Conservation (phyloP, 352 stramenopile genomes). For the Pythium monospermum region DNA sequence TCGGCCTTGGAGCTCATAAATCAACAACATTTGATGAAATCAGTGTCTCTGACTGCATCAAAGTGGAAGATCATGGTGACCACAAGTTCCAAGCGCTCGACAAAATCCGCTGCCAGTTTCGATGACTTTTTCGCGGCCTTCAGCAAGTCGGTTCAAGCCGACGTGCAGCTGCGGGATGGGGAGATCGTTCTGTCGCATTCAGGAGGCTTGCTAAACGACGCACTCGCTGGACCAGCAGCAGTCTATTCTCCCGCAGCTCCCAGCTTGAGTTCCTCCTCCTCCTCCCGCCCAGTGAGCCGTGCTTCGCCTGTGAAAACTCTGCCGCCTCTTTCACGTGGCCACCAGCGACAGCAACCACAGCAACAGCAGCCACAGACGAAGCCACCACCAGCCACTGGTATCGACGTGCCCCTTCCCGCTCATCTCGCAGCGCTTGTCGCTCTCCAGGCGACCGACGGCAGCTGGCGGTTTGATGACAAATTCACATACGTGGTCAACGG, state of each 20-base stretch:
- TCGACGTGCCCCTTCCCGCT: conserved; percentile 20
- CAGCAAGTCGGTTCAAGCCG: conserved; percentile 42
- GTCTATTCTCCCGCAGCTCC: not conserved
- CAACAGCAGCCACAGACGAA: not conserved
- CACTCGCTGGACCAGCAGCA: not conserved
- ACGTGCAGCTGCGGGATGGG: conserved; percentile 33
- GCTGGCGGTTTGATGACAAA: conserved; percentile 50
- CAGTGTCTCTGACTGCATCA: too few species aligned
- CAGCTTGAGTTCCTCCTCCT: not conserved
- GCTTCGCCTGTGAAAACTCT: not conserved
- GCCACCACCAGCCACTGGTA: not conserved
- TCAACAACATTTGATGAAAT: too few species aligned
- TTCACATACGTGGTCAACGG: conserved; percentile 54
- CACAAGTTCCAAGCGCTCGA: not conserved
- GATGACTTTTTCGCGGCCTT: conserved; percentile 69
- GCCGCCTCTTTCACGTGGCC: too few species aligned
- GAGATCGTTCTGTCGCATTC: conserved; percentile 26
- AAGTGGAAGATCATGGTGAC: too few species aligned
- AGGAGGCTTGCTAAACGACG: conserved; percentile 6
- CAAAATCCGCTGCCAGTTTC: conserved; percentile 27
- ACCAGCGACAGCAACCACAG: not conserved
- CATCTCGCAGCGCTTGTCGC: conserved; percentile 37
- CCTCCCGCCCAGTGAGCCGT: not conserved
- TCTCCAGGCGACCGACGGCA: conserved; percentile 56
- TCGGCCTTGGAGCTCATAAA: too few species aligned